Evolutionary conservation across 306 rosid species (phyloP).

Genomic region (Corylus avellana): DNA sequence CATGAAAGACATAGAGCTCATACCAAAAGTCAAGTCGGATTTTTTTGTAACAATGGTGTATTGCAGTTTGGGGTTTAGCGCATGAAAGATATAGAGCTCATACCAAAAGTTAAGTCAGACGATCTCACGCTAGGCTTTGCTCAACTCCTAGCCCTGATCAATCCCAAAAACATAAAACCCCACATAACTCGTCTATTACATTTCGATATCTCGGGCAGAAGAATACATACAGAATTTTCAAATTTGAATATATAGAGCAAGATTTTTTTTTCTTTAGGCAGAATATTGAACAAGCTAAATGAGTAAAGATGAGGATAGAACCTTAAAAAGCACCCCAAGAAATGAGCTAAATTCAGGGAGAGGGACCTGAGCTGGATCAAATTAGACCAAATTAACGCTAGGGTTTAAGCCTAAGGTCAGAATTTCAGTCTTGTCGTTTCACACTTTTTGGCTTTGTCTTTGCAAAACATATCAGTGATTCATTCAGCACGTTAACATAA

Average conservation of each 20-base stretch:
- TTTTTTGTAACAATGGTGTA: no score
- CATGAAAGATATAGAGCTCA: background rate
- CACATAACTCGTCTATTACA: background rate
- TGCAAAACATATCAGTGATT: background rate
- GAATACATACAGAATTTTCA: background rate
- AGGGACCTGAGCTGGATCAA: background rate
- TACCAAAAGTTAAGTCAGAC: background rate
- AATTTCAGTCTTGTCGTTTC: background rate
- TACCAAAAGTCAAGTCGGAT: background rate
- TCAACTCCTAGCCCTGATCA: background rate
- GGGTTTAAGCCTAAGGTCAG: background rate
- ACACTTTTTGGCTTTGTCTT: background rate
- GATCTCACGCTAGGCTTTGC: background rate
- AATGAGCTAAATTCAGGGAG: background rate
- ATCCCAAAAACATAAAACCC: background rate
- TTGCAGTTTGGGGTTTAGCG: background rate
- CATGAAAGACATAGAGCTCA: background rate
- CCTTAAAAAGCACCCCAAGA: background rate
- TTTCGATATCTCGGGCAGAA: background rate
- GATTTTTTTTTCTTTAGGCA: background rate
- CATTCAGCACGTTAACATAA: background rate
- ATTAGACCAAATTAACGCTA: background rate
- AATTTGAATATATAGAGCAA: background rate
- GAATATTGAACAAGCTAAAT: constrained; percentile 2
- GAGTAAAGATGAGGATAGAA: background rate